phyloP scores from a whole-genome alignment of 495 filamentous ascomycete genomes.

The Articulospora tetracladia region DNA sequence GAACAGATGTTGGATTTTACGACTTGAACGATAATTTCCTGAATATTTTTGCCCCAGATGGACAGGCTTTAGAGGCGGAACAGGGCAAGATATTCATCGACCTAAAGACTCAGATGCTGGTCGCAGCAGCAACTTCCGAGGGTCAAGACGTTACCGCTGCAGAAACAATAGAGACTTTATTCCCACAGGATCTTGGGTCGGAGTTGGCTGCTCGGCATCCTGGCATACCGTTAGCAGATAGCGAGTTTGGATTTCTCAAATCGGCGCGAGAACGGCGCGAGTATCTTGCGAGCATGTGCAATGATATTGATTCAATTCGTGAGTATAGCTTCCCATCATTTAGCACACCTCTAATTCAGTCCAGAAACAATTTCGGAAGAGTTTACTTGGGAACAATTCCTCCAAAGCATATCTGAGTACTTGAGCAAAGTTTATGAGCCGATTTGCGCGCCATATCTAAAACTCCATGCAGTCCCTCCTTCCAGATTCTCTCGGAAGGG shows the following conservation, averaged over 20 bases:
- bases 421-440: slow-evolving; percentile 50
- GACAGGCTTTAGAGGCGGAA: slow-evolving; percentile 65
- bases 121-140: slow-evolving; percentile 59
- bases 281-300: slow-evolving; percentile 59
- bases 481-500: slow-evolving; percentile 8
- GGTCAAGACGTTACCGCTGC: slow-evolving; percentile 60
- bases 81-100: slow-evolving; percentile 72
- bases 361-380: slow-evolving; percentile 61
- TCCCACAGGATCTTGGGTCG: slow-evolving; percentile 66
- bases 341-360: slow-evolving; percentile 23
- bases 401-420: slow-evolving; percentile 68
- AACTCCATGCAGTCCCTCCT: slow-evolving; percentile 21
- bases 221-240: slow-evolving; percentile 58
- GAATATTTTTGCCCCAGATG: slow-evolving; percentile 77
- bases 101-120: slow-evolving; percentile 82
- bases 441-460: slow-evolving; percentile 24
- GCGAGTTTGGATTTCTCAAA: slow-evolving; percentile 71
- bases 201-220: slow-evolving; percentile 61
- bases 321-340: slow-evolving; percentile 15
- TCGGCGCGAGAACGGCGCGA: slow-evolving; percentile 60
- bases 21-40: slow-evolving; percentile 84
- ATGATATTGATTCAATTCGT: slow-evolving; percentile 56
- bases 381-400: slow-evolving; percentile 74
- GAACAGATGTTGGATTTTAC: slow-evolving; percentile 75
- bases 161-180: slow-evolving; percentile 68